A percentile compares a stretch with the other conserved stretches of the same genome.
Conservation (phyloP, 345 rosid genomes). For the Populus ilicifolia region DNA sequence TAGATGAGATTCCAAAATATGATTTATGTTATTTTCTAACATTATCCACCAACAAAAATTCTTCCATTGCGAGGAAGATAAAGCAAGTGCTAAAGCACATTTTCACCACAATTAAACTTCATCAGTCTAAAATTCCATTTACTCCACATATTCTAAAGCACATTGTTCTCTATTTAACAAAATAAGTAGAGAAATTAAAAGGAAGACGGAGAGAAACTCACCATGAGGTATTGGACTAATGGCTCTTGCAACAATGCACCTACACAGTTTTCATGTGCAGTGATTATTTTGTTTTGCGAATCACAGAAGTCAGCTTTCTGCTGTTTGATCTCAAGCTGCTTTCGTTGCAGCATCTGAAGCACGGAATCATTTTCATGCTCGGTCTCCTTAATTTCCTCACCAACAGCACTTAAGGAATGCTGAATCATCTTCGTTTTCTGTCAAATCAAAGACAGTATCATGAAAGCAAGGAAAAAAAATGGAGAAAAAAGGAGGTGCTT, state of each 20-base stretch:
- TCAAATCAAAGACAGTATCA: background rate
- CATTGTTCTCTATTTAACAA: background rate
- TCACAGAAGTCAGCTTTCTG: background rate
- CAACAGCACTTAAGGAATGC: background rate
- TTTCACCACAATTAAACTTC: background rate
- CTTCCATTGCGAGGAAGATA: background rate
- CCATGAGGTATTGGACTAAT: background rate
- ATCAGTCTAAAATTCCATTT: background rate
- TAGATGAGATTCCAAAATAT: too few relatives aligned
- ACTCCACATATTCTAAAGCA: background rate
- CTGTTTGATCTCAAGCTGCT: background rate
- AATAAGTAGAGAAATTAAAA: background rate
- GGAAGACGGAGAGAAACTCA: background rate
- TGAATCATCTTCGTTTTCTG: background rate
- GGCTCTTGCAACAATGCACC: background rate
- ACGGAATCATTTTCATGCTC: background rate
- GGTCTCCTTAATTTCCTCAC: background rate
- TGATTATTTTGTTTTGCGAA: background rate
- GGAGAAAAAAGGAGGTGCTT: background rate
- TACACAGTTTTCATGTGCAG: background rate
- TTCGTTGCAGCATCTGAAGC: background rate
- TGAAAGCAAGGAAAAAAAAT: background rate
- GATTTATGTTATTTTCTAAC: too few relatives aligned
- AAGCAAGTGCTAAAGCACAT: background rate
- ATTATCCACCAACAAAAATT: too few relatives aligned